phyloP scores from a whole-genome alignment of 768 basidiomycete species.

The Mycena kentingensis region DNA sequence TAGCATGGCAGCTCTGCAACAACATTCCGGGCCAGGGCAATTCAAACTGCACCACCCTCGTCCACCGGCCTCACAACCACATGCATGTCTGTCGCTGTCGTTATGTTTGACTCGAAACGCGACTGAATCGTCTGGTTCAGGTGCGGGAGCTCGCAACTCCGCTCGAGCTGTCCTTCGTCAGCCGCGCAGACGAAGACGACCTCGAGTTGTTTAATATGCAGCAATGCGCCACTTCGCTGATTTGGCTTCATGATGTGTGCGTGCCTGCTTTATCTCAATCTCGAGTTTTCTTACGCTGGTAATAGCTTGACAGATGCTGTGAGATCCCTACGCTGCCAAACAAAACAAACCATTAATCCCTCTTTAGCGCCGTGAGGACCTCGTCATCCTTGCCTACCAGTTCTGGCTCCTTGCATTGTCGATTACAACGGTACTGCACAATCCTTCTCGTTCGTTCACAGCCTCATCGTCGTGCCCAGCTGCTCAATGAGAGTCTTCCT shows the following conservation, averaged over 20 bases:
- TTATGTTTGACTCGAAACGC: not conserved
- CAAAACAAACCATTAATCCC: slow-evolving; percentile 11
- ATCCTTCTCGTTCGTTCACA: not conserved
- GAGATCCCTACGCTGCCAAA: not conserved
- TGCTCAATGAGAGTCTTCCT: slow-evolving; percentile 54
- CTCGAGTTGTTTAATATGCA: slow-evolving; percentile 13
- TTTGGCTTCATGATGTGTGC: slow-evolving; percentile 50
- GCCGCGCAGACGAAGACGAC: slow-evolving; percentile 13
- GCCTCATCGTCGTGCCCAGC: slow-evolving; percentile 33
- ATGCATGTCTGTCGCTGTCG: slow-evolving; percentile 10
- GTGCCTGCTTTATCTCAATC: slow-evolving; percentile 15
- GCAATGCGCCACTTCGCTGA: slow-evolving; percentile 44
- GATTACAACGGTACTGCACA: slow-evolving; percentile 43
- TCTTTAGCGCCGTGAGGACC: slow-evolving; percentile 44
- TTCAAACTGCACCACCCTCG: slow-evolving; percentile 25
- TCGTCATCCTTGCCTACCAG: slow-evolving; percentile 47
- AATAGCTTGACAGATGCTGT: slow-evolving; percentile 38
- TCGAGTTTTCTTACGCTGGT: not conserved
- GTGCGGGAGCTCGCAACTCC: slow-evolving; percentile 15
- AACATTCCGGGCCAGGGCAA: slow-evolving; percentile 37
- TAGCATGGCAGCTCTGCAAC: slow-evolving; percentile 35
- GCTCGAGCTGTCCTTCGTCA: not conserved
- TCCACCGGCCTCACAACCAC: slow-evolving; percentile 6
- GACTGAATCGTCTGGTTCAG: not conserved
- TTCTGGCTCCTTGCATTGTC: slow-evolving; percentile 51